Conservation (phyloP, 1,284 basidiomycete species). For the Bjerkandera adusta region DNA sequence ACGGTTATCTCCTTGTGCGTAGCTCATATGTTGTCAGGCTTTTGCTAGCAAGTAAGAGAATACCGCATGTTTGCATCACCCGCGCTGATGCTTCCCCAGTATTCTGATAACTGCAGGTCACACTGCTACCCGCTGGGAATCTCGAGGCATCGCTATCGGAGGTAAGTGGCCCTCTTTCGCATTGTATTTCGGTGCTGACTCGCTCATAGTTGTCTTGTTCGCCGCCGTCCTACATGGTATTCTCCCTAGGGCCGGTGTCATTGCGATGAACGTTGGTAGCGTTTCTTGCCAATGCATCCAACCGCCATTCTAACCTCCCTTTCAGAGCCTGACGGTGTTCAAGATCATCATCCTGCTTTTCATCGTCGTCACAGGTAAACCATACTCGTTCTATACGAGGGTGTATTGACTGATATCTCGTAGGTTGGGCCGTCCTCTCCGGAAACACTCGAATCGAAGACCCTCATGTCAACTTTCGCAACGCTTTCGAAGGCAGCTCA, state of each 20-base stretch:
- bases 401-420: background rate
- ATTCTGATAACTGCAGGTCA: slow-evolving; percentile 43
- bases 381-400: slow-evolving; percentile 22
- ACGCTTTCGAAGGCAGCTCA: slow-evolving; percentile 47
- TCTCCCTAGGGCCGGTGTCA: slow-evolving; percentile 17
- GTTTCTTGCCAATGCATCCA: background rate
- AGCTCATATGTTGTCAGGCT: slow-evolving; percentile 17
- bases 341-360: slow-evolving; percentile 56
- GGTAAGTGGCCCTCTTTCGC: slow-evolving; percentile 29
- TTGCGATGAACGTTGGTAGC: slow-evolving; percentile 18
- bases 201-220: slow-evolving; percentile 14
- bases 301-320: background rate
- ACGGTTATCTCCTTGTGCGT: background rate
- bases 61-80: background rate
- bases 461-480: slow-evolving; percentile 40
- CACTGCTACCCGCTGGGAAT: slow-evolving; percentile 40
- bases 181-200: background rate
- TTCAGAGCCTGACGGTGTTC: slow-evolving; percentile 45
- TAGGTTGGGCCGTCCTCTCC: slow-evolving; percentile 45
- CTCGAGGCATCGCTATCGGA: slow-evolving; percentile 51
- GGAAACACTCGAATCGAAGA: slow-evolving; percentile 39
- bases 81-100: slow-evolving; percentile 26
- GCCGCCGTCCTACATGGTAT: slow-evolving; percentile 14
- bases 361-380: slow-evolving; percentile 45
- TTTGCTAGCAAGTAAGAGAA: slow-evolving; percentile 17